These are phyloP conservation scores for Aspergillus eucalypticola DNA, from an alignment of 2,329 filamentous ascomycete genomes.

Conservation along the genomic window DNA sequence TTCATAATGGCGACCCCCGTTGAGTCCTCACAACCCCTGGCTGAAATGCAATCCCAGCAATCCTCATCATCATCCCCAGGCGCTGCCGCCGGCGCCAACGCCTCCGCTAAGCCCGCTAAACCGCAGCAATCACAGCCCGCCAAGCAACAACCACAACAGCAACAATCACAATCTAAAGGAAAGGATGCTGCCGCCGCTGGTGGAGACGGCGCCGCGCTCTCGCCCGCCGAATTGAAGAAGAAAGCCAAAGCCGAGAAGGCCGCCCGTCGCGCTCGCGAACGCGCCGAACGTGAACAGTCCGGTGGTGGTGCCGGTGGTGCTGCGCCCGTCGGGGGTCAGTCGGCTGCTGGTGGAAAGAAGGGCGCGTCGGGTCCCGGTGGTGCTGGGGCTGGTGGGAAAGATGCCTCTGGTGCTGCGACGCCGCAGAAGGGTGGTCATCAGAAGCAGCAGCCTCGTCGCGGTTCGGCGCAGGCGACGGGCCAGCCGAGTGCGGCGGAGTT, in stretches of 20 bases:
- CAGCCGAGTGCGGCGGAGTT: conserved; percentile 39
- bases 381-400: conserved; percentile 19
- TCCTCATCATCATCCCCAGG: conserved; percentile 12
- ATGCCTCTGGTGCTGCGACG: conserved; percentile 24
- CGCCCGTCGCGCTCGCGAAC: conserved; percentile 74
- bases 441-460: conserved; percentile 36
- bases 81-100: conserved; percentile 23
- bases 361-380: conserved; percentile 26
- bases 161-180: conserved; percentile 23
- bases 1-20: conserved; percentile 25
- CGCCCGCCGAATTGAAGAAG: conserved; percentile 77
- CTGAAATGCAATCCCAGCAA: conserved; percentile 20
- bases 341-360: conserved; percentile 31
- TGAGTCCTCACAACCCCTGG: conserved; percentile 20
- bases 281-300: conserved; percentile 53
- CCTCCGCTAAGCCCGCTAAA: conserved; percentile 22
- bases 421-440: conserved; percentile 31
- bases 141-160: conserved; percentile 20
- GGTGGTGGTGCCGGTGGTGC: conserved; percentile 37
- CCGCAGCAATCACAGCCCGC: conserved; percentile 19
- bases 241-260: conserved; percentile 89
- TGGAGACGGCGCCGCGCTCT: conserved; percentile 33
- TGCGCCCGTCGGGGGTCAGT: conserved; percentile 14
- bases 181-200: conserved; percentile 24
- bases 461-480: conserved; percentile 39